Evolutionary conservation across 331 rosid genomes (phyloP).

Genomic region (Stylosanthes scabra): DNA sequence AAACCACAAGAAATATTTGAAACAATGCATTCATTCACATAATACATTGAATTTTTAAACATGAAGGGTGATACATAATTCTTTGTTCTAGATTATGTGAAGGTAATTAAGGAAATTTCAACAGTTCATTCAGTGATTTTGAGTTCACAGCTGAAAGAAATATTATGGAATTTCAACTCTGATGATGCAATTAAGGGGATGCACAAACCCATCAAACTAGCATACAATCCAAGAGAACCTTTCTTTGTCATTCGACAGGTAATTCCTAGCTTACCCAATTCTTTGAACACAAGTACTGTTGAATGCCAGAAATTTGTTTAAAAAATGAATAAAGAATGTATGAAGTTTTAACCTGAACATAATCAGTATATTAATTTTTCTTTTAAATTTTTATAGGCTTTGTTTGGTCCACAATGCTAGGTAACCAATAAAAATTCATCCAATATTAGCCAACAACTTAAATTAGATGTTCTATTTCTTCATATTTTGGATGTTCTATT

Average conservation of each 20-base stretch:
- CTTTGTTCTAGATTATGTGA: conserved; percentile 63
- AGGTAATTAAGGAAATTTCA: conserved; percentile 66
- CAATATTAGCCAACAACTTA: no score
- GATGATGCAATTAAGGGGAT: conserved; percentile 57
- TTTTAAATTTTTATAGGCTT: no score
- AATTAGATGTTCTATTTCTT: no score
- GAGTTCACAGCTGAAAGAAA: conserved; percentile 82
- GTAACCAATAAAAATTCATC: no score
- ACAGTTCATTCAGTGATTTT: conserved; percentile 69
- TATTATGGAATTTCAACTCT: conserved; percentile 64
- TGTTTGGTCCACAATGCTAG: no score
- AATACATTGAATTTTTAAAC: not conserved
- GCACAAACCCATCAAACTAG: conserved; percentile 77
- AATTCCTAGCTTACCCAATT: conserved; percentile 37
- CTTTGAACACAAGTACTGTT: conserved; percentile 17
- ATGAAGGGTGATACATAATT: conserved; percentile 32
- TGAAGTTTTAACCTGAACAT: no score
- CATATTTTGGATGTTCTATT: no score
- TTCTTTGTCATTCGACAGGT: conserved; percentile 91
- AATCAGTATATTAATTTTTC: no score
- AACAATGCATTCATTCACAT: not conserved
- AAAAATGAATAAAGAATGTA: no score
- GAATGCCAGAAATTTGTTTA: not conserved
- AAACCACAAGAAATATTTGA: not conserved
- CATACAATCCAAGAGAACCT: conserved; percentile 85